Base-by-base conservation (phyloP, 805 yeast genomes). In the Wickerhamiella dianesei region DNA sequence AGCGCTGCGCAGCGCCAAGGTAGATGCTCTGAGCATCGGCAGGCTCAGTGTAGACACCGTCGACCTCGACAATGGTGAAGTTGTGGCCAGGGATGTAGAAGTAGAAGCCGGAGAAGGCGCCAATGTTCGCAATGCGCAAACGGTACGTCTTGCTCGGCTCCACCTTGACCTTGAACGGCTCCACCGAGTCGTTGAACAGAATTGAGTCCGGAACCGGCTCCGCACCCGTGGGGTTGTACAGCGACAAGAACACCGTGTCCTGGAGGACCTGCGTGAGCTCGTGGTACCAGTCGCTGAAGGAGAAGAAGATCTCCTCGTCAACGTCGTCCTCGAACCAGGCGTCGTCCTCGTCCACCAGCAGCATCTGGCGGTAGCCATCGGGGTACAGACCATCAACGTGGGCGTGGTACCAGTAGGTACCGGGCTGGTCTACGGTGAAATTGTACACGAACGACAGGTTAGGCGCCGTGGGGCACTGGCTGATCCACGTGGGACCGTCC, bases 391-490 rank as follows among this genome's bases (percentile, higher is more conserved):
- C 89, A 19, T 73, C 65, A 35, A 88, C 77, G 68, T 92, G 98
- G 25, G 97, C 85, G 66, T 92, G 98, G 72, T 89, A 92, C 98
- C 98, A 92, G 72, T 72, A 92, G 17, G 95, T 75, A 59, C 98
- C 98, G 48, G 72, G 77, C 66, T 92, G 96, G 44, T 75, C 75
- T 50, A 87, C 85, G 21, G 95, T 82, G 66, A 92, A 92, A 70
- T 89, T 87, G 72, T 92, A 92, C 52, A 80, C 64, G 66, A 76
- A 70, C 17, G 82, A 73, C 50, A 75, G 74, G 46, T 82, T 82
- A 4, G 94, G 82, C n/a, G 83, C 79, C 54, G 86, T 80, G 22
- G 95, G 94, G 73, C 97, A 92, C 66, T 89, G 96, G 35, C 84
- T 77, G 41, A 89, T 71, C 75, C 76, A 70, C 57, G 82, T 82